These are phyloP conservation scores for Rhododendron henanense DNA, from an alignment of 148 eudicot species.

Conservation along the genomic window DNA sequence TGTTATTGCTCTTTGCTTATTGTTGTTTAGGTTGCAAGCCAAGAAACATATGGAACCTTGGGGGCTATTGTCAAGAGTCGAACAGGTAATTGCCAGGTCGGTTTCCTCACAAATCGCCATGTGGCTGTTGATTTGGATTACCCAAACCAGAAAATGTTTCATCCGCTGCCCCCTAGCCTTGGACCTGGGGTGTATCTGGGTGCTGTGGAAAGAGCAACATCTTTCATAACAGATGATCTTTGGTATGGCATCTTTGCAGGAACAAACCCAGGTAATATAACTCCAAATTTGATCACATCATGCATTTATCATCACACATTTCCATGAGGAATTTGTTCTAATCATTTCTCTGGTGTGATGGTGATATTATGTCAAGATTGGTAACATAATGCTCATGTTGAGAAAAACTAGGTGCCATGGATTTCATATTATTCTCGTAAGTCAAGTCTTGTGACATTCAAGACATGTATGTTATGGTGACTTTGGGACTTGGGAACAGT, in stretches of 20 bases:
- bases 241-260: constrained; percentile 80
- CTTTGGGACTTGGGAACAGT: neutral
- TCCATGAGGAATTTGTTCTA: neutral
- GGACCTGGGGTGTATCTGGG: constrained; percentile 78
- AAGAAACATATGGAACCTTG: constrained; percentile 60
- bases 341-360: neutral
- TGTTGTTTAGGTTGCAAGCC: constrained; percentile 57
- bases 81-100: constrained; percentile 57
- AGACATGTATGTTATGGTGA: neutral
- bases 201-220: constrained; percentile 73
- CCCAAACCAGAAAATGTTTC: constrained; percentile 75
- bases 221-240: constrained; percentile 61
- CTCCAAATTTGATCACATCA: neutral
- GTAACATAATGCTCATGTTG: neutral
- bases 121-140: constrained; percentile 71
- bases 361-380: neutral
- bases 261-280: constrained; percentile 56
- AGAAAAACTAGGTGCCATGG: neutral
- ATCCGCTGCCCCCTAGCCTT: constrained; percentile 69
- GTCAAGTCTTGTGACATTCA: neutral
- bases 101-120: constrained; percentile 69
- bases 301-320: neutral
- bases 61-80: constrained; percentile 74
- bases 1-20: constrained; percentile 8
- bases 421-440: neutral